Evolutionary conservation across 1,284 basidiomycete species (phyloP).

Genomic region (Pseudozyma sp.): DNA sequence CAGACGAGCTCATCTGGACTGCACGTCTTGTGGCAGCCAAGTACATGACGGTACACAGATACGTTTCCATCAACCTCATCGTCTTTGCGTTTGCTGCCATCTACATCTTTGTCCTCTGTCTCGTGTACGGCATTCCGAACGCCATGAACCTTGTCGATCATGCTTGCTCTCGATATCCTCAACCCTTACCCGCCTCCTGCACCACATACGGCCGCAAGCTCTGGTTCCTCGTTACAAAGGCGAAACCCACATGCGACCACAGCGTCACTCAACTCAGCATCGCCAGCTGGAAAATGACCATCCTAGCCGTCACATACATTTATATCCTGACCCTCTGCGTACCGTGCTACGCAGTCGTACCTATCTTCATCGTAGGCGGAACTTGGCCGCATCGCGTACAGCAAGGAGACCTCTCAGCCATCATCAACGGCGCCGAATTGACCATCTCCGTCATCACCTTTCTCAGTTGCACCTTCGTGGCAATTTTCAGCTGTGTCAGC

Average conservation of each 20-base stretch:
- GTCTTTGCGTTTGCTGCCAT: conserved; percentile 10
- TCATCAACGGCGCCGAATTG: background rate
- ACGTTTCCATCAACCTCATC: conserved; percentile 9
- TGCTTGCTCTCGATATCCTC: conserved; percentile 4
- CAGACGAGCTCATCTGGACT: conserved; percentile 24
- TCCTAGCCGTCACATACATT: conserved; percentile 13
- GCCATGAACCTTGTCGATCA: conserved; percentile 15
- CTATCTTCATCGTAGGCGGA: conserved; percentile 12
- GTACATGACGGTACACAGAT: conserved; percentile 10
- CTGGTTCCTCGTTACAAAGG: conserved; percentile 17
- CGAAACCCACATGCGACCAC: background rate
- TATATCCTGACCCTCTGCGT: conserved; percentile 5
- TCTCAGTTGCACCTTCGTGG: conserved; percentile 13
- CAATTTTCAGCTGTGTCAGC: conserved; percentile 18
- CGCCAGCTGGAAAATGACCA: conserved; percentile 30
- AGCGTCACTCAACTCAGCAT: background rate
- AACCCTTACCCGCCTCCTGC: conserved; percentile 3
- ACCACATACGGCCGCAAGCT: conserved; percentile 4
- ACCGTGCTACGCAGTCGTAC: conserved; percentile 9
- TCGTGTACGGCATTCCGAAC: conserved; percentile 19
- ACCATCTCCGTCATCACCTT: conserved; percentile 8
- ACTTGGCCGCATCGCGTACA: background rate
- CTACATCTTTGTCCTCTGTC: background rate
- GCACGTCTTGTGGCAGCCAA: conserved; percentile 9
- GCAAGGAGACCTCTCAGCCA: background rate